These are phyloP conservation scores for Pleurotus ostreatus DNA, from an alignment of 768 basidiomycete species.

Conservation along the genomic window DNA sequence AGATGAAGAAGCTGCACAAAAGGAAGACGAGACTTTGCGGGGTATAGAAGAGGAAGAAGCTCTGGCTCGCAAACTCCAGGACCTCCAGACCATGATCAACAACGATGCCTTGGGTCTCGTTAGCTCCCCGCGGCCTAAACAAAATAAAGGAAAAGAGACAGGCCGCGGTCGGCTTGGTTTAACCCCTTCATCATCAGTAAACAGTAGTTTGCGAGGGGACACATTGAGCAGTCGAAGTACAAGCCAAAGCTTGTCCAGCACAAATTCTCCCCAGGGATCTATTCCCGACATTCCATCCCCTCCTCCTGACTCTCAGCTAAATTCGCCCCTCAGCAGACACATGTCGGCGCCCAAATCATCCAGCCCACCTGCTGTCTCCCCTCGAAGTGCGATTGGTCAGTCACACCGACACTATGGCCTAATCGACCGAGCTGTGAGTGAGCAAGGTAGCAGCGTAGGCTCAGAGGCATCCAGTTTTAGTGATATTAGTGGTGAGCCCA, in stretches of 20 bases:
- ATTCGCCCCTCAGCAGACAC: conserved; percentile 49
- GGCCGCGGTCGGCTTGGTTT: conserved; percentile 40
- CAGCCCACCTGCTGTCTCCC: conserved; percentile 57
- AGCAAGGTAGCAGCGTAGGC: conserved; percentile 59
- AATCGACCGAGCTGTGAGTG: conserved; percentile 38
- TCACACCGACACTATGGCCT: conserved; percentile 42
- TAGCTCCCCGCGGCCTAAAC: conserved; percentile 28
- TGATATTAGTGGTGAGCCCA: conserved; percentile 71
- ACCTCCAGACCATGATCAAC: conserved; percentile 70
- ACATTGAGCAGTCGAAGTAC: conserved; percentile 48
- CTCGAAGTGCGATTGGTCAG: conserved; percentile 50
- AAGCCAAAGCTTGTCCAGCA: conserved; percentile 72
- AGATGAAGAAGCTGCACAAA: conserved; percentile 57
- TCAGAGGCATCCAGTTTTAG: conserved; percentile 83
- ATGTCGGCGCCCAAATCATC: conserved; percentile 53
- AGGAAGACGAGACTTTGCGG: conserved; percentile 68
- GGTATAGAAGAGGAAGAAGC: conserved; percentile 64
- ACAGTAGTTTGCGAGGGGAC: conserved; percentile 30
- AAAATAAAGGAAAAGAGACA: conserved; percentile 34
- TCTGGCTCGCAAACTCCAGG: conserved; percentile 61
- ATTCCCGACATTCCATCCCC: conserved; percentile 82
- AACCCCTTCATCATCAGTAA: conserved; percentile 31
- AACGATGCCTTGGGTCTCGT: conserved; percentile 72
- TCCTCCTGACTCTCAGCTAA: conserved; percentile 49
- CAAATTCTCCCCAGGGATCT: conserved; percentile 71